Conservation (phyloP, 768 basidiomycete genomes). For the Lactifluus pinguis region DNA sequence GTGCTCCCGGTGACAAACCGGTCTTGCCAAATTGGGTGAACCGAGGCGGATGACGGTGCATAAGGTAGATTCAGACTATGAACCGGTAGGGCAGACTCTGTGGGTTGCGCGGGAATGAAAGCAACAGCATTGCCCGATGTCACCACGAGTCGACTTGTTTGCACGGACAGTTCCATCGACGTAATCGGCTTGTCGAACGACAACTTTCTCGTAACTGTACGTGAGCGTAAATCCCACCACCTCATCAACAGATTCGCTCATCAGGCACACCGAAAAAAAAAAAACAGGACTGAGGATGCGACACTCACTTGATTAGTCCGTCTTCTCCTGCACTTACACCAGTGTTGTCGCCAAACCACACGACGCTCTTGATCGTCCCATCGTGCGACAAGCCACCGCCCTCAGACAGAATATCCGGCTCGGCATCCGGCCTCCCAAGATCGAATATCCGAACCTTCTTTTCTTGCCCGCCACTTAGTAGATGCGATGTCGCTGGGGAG, state of each 20-base stretch:
- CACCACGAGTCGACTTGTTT: conserved; percentile 76
- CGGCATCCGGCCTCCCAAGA: conserved; percentile 75
- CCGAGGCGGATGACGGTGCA: conserved; percentile 86
- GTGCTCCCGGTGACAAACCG: conserved; percentile 88
- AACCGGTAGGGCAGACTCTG: conserved; percentile 42
- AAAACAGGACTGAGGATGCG: background rate
- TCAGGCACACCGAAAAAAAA: background rate
- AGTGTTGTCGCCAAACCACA: conserved; percentile 85
- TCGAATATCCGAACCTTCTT: conserved; percentile 97
- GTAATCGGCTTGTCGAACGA: conserved; percentile 75
- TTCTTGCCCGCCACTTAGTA: conserved; percentile 91
- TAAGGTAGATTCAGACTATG: conserved; percentile 78
- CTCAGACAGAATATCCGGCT: conserved; percentile 71
- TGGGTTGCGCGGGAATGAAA: conserved; percentile 71
- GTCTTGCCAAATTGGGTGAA: conserved; percentile 83
- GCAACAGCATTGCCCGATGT: conserved; percentile 89
- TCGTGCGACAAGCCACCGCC: conserved; percentile 60
- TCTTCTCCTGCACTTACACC: conserved; percentile 92
- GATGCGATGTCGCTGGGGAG: conserved; percentile 56
- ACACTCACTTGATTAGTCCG: conserved; percentile 71
- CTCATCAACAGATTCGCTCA: conserved; percentile 32
- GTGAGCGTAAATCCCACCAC: conserved; percentile 94
- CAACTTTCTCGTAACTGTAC: conserved; percentile 58
- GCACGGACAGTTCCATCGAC: conserved; percentile 86
- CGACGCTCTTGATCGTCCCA: conserved; percentile 84